Conservation (phyloP, 495 filamentous ascomycete genomes). For the Hypoxylon fragiforme region DNA sequence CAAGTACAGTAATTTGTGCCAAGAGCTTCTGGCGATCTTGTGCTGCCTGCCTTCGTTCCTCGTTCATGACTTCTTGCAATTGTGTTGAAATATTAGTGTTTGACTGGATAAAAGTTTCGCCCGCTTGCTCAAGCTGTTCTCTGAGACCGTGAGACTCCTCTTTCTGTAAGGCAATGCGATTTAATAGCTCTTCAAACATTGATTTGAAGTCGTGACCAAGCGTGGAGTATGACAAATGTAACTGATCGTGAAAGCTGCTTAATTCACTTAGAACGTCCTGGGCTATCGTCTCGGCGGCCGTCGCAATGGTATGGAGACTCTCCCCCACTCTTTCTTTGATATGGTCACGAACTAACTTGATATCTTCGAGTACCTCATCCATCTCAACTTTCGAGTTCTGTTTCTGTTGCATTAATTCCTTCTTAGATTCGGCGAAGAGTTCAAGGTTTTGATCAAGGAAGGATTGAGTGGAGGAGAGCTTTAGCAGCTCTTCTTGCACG, state of each 20-base stretch:
- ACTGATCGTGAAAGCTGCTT: conserved; percentile 74
- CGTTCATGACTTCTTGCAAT: conserved; percentile 71
- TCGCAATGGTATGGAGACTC: conserved; percentile 80
- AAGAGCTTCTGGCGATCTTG: conserved; percentile 74
- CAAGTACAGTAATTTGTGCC: conserved; percentile 70
- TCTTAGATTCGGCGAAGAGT: conserved; percentile 66
- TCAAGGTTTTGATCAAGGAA: conserved; percentile 69
- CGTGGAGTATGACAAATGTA: conserved; percentile 84
- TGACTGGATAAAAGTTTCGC: conserved; percentile 63
- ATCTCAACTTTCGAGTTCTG: conserved; percentile 78
- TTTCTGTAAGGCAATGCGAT: conserved; percentile 75
- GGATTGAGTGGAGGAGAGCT: conserved; percentile 64
- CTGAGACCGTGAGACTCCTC: conserved; percentile 73
- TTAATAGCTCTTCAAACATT: conserved; percentile 78
- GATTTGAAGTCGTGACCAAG: conserved; percentile 86
- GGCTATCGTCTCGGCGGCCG: conserved; percentile 83
- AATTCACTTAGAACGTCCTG: conserved; percentile 90
- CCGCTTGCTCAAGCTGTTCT: conserved; percentile 68
- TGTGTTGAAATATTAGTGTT: conserved; percentile 65
- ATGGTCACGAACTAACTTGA: conserved; percentile 81
- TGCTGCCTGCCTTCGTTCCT: conserved; percentile 75
- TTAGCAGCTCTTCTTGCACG: conserved; percentile 69
- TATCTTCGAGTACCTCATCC: conserved; percentile 88
- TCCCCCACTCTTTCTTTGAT: conserved; percentile 84
- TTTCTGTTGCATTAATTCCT: conserved; percentile 68